These are phyloP conservation scores for Aspergillus ochraceus DNA, from an alignment of 2,329 filamentous ascomycete species.

Conservation along the genomic window DNA sequence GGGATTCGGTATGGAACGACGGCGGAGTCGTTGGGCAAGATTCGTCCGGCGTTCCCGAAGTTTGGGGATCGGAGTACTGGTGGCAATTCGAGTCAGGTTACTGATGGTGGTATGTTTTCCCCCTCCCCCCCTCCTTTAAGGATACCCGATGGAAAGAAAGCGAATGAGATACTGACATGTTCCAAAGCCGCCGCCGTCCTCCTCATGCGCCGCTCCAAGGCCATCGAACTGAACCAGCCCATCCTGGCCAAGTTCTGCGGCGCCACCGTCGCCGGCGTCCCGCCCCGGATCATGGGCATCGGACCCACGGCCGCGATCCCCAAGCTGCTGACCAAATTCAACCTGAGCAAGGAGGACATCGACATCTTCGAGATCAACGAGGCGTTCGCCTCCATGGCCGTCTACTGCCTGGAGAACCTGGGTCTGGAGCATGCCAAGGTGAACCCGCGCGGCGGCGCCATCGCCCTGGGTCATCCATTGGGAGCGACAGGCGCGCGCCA, in stretches of 20 bases:
- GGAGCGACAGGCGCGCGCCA: constrained; percentile 86
- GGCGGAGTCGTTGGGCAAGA: constrained; percentile 75
- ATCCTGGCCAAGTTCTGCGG: constrained; percentile 94
- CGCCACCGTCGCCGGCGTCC: constrained; percentile 83
- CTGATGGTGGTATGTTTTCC: constrained; percentile 69
- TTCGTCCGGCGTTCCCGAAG: constrained; percentile 85
- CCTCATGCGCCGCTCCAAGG: constrained; percentile 91
- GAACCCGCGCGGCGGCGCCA: constrained; percentile 93
- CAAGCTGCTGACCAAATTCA: constrained; percentile 81
- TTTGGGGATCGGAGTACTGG: constrained; percentile 86
- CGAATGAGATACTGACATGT: constrained; percentile 7
- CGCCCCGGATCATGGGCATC: constrained; percentile 96
- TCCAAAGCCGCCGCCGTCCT: constrained; percentile 75
- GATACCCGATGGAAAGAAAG: neutral
- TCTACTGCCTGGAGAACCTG: constrained; percentile 79
- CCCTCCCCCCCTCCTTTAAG: neutral
- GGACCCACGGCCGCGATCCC: constrained; percentile 60
- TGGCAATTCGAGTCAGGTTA: constrained; percentile 92
- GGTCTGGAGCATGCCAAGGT: constrained; percentile 67
- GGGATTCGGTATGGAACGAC: constrained; percentile 90
- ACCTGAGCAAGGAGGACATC: constrained; percentile 75
- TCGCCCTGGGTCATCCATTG: constrained; percentile 86
- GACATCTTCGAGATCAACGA: constrained; percentile 96
- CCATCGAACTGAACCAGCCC: constrained; percentile 81
- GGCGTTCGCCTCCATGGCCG: constrained; percentile 96